Percentiles rank a stretch among this genome's conserved stretches.
Conservation (phyloP, 805 yeast genomes). For the Teunomyces gatunensis region DNA sequence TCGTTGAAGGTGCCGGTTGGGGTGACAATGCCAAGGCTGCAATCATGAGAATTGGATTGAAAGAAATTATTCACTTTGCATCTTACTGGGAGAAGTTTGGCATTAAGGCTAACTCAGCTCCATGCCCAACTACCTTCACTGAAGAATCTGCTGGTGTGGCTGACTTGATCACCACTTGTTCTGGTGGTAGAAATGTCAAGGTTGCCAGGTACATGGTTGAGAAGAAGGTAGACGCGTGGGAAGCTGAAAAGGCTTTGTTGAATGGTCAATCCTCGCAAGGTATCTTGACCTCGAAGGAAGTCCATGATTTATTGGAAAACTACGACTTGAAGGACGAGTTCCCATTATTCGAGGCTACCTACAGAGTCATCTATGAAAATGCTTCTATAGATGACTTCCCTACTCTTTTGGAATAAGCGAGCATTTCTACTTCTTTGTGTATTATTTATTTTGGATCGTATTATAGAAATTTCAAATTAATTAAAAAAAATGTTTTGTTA, state of each 20-base stretch:
- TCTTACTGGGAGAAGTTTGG: slow-evolving; percentile 56
- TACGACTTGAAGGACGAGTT: slow-evolving; percentile 59
- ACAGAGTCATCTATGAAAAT: slow-evolving; percentile 75
- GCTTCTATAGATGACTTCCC: slow-evolving; percentile 77
- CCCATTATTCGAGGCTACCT: slow-evolving; percentile 80
- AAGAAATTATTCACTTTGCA: slow-evolving; percentile 87
- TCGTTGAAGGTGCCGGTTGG: slow-evolving; percentile 98
- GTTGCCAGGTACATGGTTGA: slow-evolving; percentile 86
- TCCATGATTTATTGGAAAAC: slow-evolving; percentile 71
- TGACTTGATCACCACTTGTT: slow-evolving; percentile 94
- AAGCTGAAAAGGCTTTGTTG: slow-evolving; percentile 79
- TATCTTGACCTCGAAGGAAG: slow-evolving; percentile 85
- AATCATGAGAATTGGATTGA: slow-evolving; percentile 90
- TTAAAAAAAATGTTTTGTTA: neutral
- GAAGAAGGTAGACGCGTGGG: slow-evolving; percentile 71
- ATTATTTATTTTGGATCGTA: slow-evolving; percentile 3
- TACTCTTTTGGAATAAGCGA: slow-evolving; percentile 48
- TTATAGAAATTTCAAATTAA: neutral
- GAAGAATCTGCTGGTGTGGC: slow-evolving; percentile 98
- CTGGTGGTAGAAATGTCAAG: slow-evolving; percentile 95
- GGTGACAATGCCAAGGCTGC: slow-evolving; percentile 99
- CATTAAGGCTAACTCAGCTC: slow-evolving; percentile 48
- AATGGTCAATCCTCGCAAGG: slow-evolving; percentile 99
- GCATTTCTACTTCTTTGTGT: slow-evolving; percentile 3
- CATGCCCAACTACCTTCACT: slow-evolving; percentile 77